A percentile compares a stretch with the other conserved stretches of the same genome.
Evolutionary conservation across 192 early-diverging fungal genomes (phyloP).

Genomic region (Backusella circina): DNA sequence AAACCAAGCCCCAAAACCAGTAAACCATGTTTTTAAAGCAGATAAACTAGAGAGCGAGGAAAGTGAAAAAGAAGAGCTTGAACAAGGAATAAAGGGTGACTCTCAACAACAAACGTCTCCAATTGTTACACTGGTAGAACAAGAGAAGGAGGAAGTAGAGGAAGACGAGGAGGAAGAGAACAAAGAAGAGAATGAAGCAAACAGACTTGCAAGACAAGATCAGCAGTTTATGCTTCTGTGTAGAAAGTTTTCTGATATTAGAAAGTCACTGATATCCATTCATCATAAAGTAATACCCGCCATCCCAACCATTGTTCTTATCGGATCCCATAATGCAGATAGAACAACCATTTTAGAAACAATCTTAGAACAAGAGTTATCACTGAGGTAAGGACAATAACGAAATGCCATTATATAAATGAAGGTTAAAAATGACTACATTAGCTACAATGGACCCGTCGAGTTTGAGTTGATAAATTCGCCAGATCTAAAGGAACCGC

Average conservation of each 20-base stretch:
- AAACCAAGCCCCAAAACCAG: background rate
- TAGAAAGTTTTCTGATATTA: conserved; percentile 90
- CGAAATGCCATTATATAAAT: background rate
- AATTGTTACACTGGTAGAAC: background rate
- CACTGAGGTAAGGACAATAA: conserved; percentile 58
- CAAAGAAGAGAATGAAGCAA: conserved; percentile 37
- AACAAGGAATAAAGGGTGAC: background rate
- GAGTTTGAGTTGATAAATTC: conserved; percentile 81
- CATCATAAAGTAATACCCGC: conserved; percentile 69
- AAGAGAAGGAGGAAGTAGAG: background rate
- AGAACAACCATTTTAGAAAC: conserved; percentile 82
- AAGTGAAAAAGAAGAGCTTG: conserved; percentile 33
- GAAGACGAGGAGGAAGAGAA: conserved; percentile 20
- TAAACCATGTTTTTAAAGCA: conserved; percentile 1
- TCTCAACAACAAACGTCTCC: background rate
- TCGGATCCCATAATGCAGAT: conserved; percentile 79
- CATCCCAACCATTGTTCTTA: conserved; percentile 87
- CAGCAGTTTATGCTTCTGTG: conserved; percentile 83
- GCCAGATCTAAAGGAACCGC: conserved; percentile 66
- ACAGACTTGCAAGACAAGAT: conserved; percentile 40
- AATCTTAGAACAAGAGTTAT: conserved; percentile 79
- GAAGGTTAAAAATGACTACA: conserved; percentile 15
- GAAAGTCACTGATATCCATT: conserved; percentile 87
- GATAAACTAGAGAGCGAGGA: background rate
- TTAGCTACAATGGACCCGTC: conserved; percentile 80